Percentiles rank a stretch among this genome's conserved stretches.
Evolutionary conservation across 306 rosid species (phyloP).

Genomic region (Vigna radiata): DNA sequence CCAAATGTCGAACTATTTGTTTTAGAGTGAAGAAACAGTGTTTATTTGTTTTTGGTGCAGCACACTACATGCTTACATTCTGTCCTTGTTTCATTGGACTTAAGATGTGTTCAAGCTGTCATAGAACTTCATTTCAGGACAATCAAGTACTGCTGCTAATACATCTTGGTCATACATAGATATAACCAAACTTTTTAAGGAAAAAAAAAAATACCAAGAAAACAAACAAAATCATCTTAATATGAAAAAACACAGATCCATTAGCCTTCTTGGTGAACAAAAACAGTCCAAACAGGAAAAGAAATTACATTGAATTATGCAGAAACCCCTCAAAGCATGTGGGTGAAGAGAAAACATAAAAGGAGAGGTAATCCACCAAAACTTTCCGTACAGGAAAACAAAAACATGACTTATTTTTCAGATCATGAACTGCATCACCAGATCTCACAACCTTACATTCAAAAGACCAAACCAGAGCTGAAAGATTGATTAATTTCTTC

Average conservation of each 20-base stretch:
- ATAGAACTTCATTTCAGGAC: constrained; percentile 23
- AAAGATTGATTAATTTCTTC: background rate
- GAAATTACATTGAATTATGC: background rate
- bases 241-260: constrained; percentile 3
- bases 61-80: background rate
- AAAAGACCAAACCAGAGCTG: constrained; percentile 32
- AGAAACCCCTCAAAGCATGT: background rate
- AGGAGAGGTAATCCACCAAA: background rate
- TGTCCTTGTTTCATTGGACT: constrained; percentile 37
- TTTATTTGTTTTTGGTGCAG: constrained; percentile 29
- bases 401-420: constrained; percentile 19
- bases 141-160: constrained; percentile 40
- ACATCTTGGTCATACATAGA: constrained; percentile 18
- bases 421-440: constrained; percentile 39
- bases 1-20: background rate
- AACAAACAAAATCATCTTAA: constrained; percentile 13
- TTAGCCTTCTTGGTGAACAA: background rate
- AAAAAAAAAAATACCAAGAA: background rate
- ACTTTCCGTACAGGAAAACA: background rate
- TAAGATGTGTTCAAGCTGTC: constrained; percentile 39
- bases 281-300: background rate
- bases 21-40: constrained; percentile 19
- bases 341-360: background rate
- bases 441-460: constrained; percentile 43
- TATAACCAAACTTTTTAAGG: constrained; percentile 16